Conservation (phyloP, 306 rosid species). For the Morella rubra region DNA sequence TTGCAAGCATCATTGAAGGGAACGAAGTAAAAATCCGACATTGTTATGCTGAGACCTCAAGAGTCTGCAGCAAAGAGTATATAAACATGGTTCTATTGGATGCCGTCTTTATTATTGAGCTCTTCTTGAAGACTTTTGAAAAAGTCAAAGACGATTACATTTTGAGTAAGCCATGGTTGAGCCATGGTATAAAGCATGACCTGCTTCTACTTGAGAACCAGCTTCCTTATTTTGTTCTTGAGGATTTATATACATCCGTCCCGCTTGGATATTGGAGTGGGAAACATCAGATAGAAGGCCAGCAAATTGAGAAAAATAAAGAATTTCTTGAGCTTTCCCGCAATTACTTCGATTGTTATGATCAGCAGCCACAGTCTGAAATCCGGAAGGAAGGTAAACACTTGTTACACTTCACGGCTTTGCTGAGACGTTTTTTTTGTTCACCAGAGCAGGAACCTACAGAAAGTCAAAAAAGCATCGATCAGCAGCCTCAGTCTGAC, state of each 20-base stretch:
- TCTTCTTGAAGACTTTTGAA: constrained; percentile 33
- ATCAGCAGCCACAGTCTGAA: neutral
- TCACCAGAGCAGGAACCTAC: neutral
- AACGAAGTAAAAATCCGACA: neutral
- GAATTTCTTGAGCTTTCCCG: constrained; percentile 34
- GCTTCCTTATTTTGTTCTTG: constrained; percentile 42
- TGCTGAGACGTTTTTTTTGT: constrained; percentile 25
- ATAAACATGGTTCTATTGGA: constrained; percentile 8
- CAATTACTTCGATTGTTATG: constrained; percentile 28
- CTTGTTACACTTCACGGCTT: constrained; percentile 32
- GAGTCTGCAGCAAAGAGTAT: neutral
- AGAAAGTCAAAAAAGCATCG: too few species aligned
- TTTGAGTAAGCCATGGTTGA: constrained; percentile 44
- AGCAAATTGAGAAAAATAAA: too few species aligned
- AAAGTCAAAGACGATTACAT: constrained; percentile 28
- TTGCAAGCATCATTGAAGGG: neutral
- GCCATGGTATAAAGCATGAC: constrained; percentile 34
- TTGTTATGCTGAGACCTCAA: neutral
- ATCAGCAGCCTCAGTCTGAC: too few species aligned
- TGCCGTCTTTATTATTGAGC: constrained; percentile 40
- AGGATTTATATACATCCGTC: constrained; percentile 26
- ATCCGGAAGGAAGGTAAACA: constrained; percentile 13
- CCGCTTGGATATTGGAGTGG: neutral
- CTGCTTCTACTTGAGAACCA: constrained; percentile 57
- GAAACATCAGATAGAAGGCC: neutral